Base-by-base conservation (phyloP, 108 stramenopile species). In the Cyclotella baltica region DNA sequence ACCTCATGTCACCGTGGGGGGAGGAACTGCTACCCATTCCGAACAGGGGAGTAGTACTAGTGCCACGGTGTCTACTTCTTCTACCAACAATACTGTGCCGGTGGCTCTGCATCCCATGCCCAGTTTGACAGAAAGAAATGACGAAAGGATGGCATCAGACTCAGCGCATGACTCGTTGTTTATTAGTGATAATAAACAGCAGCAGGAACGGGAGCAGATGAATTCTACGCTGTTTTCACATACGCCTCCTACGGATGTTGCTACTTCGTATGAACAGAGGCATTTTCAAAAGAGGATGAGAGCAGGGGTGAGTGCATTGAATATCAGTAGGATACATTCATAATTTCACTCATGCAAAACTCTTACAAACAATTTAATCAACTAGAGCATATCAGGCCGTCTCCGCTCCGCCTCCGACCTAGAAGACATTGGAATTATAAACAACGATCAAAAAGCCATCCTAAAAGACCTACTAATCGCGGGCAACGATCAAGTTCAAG, bases 401-500 rank as follows among this genome's bases (percentile, higher is more conserved):
- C 80, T 96, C 33, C 81, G 90, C 59, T 90, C 90, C 25, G 90
- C 91, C 53, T 87, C 93, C 20, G 96, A 94, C 61, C 80, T 96
- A 46, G 93, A 96, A 78, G 89, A 92, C 70, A 88, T 81, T 67
- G 96, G 96, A 11, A 78, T 95, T 47, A 93, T 96, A 30, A 88
- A 87, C 75, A 83, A 88, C 38, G 80, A 92, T 30, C 93, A 94
- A 76, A 94, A 95, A 77, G 86, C 88, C n/a, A 77, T 96, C 56
- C 72, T 96, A 52, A 94, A 96, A 77, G 96, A 96, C 80, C 76
- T 95, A n/a, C 88, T 96, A 6, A 96, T 96, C 47, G 83, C 91
- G 18, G 96, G 93, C 5, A 91, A 95, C 68, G 81, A 90, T 57
- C 86, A 85, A 46, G 74, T 93, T 8, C 96, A 96, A 66, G 58